Percentiles rank a stretch among this genome's conserved stretches.
phyloP scores from a whole-genome alignment of 148 eudicot genomes.

The Cornus controversa region DNA sequence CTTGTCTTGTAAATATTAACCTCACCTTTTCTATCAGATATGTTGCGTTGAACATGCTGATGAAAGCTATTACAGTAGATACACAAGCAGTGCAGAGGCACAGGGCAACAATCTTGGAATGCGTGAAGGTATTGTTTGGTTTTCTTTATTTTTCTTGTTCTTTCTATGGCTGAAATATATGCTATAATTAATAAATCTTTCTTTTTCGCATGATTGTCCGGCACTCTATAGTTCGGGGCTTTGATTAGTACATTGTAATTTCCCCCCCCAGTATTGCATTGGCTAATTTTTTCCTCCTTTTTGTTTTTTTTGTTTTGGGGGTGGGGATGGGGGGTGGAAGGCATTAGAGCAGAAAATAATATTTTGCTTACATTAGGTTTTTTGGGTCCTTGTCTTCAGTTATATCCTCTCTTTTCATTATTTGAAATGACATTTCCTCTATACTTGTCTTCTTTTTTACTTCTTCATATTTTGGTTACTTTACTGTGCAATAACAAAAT shows the following conservation, averaged over 20 bases:
- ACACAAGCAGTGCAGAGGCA: slow-evolving; percentile 99
- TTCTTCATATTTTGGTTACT: background rate
- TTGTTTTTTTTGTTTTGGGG: no score
- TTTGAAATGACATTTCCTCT: background rate
- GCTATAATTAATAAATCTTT: background rate
- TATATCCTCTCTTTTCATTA: no score
- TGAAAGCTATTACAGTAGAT: slow-evolving; percentile 84
- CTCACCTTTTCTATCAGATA: slow-evolving; percentile 46
- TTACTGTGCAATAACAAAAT: background rate
- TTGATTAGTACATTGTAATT: background rate
- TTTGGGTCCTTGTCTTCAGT: no score
- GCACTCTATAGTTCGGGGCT: background rate
- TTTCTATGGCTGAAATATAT: background rate
- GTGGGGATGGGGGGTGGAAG: no score
- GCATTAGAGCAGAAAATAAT: no score
- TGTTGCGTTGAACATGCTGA: slow-evolving; percentile 97
- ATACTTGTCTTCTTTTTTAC: background rate
- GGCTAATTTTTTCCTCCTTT: background rate
- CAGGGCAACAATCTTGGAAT: slow-evolving; percentile 88
- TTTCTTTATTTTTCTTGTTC: background rate
- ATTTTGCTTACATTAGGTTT: no score
- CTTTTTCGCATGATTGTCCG: background rate
- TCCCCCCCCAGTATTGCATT: background rate
- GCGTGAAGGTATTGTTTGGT: slow-evolving; percentile 76
- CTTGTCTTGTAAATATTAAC: background rate